Percentiles rank a stretch among this genome's conserved stretches.
These are phyloP conservation scores for Fraxinus albicans DNA, from an alignment of 305 asterid species.

Conservation along the genomic window DNA sequence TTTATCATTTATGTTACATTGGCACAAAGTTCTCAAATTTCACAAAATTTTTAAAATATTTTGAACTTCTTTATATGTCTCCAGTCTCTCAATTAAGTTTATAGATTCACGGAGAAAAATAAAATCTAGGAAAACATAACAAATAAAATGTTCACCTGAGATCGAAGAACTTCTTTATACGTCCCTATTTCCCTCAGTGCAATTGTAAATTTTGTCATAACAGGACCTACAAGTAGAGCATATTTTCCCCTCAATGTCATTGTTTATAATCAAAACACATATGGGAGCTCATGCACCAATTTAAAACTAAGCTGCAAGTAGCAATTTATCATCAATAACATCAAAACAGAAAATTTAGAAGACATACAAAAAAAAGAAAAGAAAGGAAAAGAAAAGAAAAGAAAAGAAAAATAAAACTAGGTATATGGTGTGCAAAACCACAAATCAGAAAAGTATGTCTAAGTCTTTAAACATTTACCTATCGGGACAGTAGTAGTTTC, in stretches of 20 bases:
- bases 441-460: neutral
- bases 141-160: constrained; percentile 62
- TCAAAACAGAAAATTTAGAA: neutral
- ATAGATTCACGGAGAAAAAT: neutral
- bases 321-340: constrained; percentile 12
- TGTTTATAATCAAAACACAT: constrained; percentile 7
- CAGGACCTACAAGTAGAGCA: constrained; percentile 70
- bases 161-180: constrained; percentile 99
- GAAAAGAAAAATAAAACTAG: neutral
- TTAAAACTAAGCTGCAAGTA: constrained; percentile 5
- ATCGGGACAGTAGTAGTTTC: neutral
- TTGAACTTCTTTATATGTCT: neutral
- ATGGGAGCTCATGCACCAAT: constrained; percentile 21
- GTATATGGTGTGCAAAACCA: constrained; percentile 4
- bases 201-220: constrained; percentile 97
- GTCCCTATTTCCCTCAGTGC: constrained; percentile 99
- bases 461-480: neutral
- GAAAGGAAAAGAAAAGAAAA: neutral
- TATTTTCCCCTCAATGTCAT: constrained; percentile 19
- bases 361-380: neutral
- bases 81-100: neutral
- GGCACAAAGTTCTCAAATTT: neutral
- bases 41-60: neutral
- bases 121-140: neutral
- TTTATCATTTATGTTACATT: neutral